Evolutionary conservation across 225 moss, liverwort and hornwort species (phyloP).

Genomic region (Climacium dendroides): DNA sequence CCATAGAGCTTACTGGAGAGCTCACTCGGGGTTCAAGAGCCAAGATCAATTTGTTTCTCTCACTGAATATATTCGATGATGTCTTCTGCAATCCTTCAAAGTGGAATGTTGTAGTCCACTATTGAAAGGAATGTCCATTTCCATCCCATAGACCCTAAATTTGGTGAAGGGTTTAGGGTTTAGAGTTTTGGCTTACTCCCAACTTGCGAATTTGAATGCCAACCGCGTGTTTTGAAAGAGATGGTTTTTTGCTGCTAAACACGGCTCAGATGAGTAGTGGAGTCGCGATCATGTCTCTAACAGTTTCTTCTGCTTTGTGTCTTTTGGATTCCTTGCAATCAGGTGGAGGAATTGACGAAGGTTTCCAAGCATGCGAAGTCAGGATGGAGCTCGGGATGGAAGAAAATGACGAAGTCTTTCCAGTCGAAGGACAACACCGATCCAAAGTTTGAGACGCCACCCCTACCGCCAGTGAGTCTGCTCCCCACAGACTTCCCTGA

Average conservation of each 20-base stretch:
- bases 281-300: neutral
- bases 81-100: neutral
- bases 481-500: neutral
- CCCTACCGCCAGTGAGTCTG: conserved; percentile 7
- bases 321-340: neutral
- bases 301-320: neutral
- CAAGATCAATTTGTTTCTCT: neutral
- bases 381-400: conserved; percentile 45
- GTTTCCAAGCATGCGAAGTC: conserved; percentile 12
- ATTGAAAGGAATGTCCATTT: neutral
- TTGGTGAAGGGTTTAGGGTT: neutral
- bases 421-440: conserved; percentile 24
- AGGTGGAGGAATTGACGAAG: conserved; percentile 33
- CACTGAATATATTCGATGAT: neutral
- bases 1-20: neutral
- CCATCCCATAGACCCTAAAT: neutral
- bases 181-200: neutral
- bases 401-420: conserved; percentile 33
- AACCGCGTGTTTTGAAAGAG: neutral
- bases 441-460: conserved; percentile 3
- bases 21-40: neutral
- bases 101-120: neutral
- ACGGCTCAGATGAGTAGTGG: neutral
- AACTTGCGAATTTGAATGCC: neutral
- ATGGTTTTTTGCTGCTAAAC: neutral